Conservation (phyloP, 768 basidiomycete genomes). For the Suillus spraguei region DNA sequence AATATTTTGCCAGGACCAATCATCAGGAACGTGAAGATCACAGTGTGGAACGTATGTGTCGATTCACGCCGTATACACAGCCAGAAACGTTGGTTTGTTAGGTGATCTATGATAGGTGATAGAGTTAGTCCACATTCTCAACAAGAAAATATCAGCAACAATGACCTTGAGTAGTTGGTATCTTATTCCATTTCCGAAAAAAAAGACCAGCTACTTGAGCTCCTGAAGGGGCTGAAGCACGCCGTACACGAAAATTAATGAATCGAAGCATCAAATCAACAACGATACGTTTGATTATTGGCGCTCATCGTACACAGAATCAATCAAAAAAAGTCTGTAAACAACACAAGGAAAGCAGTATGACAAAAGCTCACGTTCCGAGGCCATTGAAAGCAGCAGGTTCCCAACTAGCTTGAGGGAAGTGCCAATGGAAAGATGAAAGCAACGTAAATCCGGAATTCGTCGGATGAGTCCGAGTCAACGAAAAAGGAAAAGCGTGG, state of each 20-base stretch:
- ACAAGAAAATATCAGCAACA: neutral
- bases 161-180: neutral
- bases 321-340: neutral
- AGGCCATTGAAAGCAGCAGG: neutral
- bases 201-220: neutral
- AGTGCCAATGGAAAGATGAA: neutral
- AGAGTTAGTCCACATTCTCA: neutral
- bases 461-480: neutral
- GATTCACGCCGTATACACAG: neutral
- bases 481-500: neutral
- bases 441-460: neutral
- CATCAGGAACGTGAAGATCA: neutral
- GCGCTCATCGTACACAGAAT: neutral
- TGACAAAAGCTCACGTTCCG: neutral
- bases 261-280: neutral
- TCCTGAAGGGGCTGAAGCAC: neutral
- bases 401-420: neutral
- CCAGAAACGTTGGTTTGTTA: neutral
- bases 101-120: too few species aligned
- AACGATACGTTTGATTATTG: neutral
- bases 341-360: neutral
- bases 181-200: neutral
- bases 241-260: neutral
- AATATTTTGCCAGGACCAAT: neutral
- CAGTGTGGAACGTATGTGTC: neutral